Percentiles rank a stretch among this genome's conserved stretches.
These are phyloP conservation scores for Penicillium waksmanii DNA, from an alignment of 495 filamentous ascomycete species.

Conservation along the genomic window DNA sequence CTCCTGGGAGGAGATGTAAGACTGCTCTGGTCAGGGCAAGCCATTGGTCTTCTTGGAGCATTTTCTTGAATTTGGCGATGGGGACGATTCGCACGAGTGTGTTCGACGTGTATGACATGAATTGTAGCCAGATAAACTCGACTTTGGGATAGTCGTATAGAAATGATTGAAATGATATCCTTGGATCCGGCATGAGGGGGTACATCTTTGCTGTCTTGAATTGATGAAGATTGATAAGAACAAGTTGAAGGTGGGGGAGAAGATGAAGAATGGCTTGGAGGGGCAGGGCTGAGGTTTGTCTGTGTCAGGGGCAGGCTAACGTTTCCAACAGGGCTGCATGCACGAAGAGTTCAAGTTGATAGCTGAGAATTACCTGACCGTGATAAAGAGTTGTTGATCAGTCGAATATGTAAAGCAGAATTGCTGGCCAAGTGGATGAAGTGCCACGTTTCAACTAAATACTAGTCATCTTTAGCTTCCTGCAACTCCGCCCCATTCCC, in stretches of 20 bases:
- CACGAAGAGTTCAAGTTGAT: background rate
- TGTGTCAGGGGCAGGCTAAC: background rate
- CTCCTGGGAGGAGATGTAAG: constrained; percentile 60
- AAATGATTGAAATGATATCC: constrained; percentile 21
- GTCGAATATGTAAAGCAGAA: background rate
- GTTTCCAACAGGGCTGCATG: background rate
- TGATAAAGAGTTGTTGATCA: background rate
- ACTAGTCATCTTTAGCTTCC: background rate
- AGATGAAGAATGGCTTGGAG: background rate
- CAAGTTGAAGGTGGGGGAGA: background rate
- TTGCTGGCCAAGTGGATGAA: too few relatives aligned
- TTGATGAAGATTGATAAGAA: background rate
- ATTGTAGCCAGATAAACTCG: constrained; percentile 66
- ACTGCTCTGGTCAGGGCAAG: constrained; percentile 52
- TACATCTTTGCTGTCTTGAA: background rate
- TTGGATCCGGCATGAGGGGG: background rate
- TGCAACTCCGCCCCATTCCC: background rate
- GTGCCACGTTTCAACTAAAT: too few relatives aligned
- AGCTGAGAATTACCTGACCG: background rate
- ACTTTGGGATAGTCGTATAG: constrained; percentile 38
- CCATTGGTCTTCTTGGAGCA: constrained; percentile 50
- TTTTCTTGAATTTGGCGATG: constrained; percentile 55
- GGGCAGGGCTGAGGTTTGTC: background rate
- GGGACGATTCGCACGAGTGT: constrained; percentile 64
- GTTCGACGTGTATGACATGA: constrained; percentile 67